Conservation (phyloP, 805 yeast species). For the Candida dajiaensis region DNA sequence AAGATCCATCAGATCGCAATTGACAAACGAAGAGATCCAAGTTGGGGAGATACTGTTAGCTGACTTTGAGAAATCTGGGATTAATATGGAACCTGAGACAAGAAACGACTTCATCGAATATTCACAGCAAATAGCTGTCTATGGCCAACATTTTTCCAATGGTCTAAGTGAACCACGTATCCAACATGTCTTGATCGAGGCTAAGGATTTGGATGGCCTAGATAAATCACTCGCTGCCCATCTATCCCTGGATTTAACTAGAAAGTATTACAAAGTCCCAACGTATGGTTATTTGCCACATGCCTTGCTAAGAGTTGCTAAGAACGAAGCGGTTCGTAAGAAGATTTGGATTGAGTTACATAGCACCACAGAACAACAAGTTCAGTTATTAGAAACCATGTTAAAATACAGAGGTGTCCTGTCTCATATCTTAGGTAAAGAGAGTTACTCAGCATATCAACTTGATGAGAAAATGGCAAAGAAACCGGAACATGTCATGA, state of each 20-base stretch:
- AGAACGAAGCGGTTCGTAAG: constrained; percentile 51
- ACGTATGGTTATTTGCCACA: constrained; percentile 60
- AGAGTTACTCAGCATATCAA: constrained; percentile 73
- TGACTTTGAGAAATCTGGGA: constrained; percentile 89
- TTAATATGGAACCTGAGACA: constrained; percentile 61
- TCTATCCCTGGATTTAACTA: constrained; percentile 30
- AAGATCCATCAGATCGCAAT: constrained; percentile 21
- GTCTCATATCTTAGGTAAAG: constrained; percentile 67
- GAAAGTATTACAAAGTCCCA: constrained; percentile 45
- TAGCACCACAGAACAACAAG: constrained; percentile 57
- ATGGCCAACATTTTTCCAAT: constrained; percentile 67
- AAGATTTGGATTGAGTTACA: constrained; percentile 73
- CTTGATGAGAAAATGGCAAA: constrained; percentile 88
- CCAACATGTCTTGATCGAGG: constrained; percentile 17
- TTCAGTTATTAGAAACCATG: constrained; percentile 50
- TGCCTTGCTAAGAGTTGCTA: constrained; percentile 53
- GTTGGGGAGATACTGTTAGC: constrained; percentile 77
- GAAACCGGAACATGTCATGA: constrained; percentile 64
- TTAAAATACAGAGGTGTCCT: constrained; percentile 61
- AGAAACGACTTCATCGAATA: constrained; percentile 67
- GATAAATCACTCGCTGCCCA: constrained; percentile 21
- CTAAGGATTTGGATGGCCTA: constrained; percentile 16
- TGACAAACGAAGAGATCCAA: constrained; percentile 70
- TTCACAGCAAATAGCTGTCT: constrained; percentile 72
- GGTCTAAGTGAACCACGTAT: constrained; percentile 18